Percentiles rank a stretch among this genome's conserved stretches.
Conservation (phyloP, 139 green algal species). For the Desmodesmus armatus region DNA sequence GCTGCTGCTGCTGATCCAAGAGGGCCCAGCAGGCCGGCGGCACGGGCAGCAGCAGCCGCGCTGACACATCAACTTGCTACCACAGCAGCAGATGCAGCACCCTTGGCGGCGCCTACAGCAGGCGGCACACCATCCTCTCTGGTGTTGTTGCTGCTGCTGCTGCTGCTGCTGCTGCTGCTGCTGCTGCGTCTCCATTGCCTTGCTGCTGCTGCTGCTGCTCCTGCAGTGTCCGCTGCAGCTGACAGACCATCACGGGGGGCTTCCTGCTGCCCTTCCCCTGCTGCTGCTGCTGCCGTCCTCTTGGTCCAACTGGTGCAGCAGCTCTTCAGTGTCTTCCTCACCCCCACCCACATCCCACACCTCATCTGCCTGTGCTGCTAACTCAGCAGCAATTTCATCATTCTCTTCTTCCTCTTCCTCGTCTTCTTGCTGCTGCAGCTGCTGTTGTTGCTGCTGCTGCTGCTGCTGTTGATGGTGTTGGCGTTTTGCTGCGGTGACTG, state of each 20-base stretch:
- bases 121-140: background rate
- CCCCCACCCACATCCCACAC: background rate
- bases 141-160: background rate
- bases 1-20: too few relatives aligned
- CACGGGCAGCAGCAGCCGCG: too few relatives aligned
- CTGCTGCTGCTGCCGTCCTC: background rate
- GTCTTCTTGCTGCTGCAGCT: background rate
- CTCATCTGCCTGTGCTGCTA: background rate
- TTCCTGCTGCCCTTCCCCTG: background rate
- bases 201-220: constrained; percentile 16
- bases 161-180: constrained; percentile 6
- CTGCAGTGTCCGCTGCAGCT: background rate
- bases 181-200: background rate
- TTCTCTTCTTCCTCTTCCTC: background rate
- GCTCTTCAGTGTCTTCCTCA: background rate
- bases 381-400: background rate
- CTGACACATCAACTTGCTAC: too few relatives aligned
- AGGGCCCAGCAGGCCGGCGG: too few relatives aligned
- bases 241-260: background rate
- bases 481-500: too few relatives aligned
- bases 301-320: background rate
- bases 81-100: too few relatives aligned
- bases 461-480: constrained; percentile 10
- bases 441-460: background rate
- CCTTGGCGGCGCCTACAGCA: too few relatives aligned